Base-by-base conservation (phyloP, 129 eudicot genomes). In the Calendula officinalis region DNA sequence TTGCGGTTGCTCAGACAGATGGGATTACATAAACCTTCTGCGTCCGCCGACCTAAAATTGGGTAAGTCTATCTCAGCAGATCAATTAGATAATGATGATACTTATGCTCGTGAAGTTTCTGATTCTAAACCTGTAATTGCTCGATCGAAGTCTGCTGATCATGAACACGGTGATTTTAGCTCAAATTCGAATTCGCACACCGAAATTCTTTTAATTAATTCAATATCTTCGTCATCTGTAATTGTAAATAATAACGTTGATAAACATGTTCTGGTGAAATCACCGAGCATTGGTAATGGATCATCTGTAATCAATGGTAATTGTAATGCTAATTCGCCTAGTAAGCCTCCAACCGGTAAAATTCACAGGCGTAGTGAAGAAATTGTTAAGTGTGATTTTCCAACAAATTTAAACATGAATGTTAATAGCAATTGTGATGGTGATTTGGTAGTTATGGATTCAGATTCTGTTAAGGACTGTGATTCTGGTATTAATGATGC, bases 341-440 rank as follows among this genome's bases (percentile, higher is more conserved):
- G 78, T 73, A 86, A 86, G 71, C 95, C 89, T 14, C 92, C 94
- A 0, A 68, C 73, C 4, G 94, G 83, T 74, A 81, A 74, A 75
- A 55, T 51, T 5, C 7, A 62, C 56, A 70, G 80, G 79, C 68
- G 67, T 8, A 68, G 68, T 8, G 82, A 68, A 9, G 87, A 78
- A 78, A 52, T 75, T 60, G 49, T 46, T 39, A 75, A 60, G 67
- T 63, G 33, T 43, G 82, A 75, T 34, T 4, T 30, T 43, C 65
- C 64, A 45, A 10, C 41, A n/a, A 42, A 38, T 39, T 6, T n/a
- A 22, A 79, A 17, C 62, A 32, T 39, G 34, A 66, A 58, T 68
- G 75, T 40, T 60, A 67, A 62, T 52, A 71, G 48, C 60, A 55
- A 71, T 67, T 77, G 38, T 15, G 75, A 48, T 43, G 71, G 78